Evolutionary conservation across 345 rosid genomes (phyloP).

Genomic region (Cardamine occulta): DNA sequence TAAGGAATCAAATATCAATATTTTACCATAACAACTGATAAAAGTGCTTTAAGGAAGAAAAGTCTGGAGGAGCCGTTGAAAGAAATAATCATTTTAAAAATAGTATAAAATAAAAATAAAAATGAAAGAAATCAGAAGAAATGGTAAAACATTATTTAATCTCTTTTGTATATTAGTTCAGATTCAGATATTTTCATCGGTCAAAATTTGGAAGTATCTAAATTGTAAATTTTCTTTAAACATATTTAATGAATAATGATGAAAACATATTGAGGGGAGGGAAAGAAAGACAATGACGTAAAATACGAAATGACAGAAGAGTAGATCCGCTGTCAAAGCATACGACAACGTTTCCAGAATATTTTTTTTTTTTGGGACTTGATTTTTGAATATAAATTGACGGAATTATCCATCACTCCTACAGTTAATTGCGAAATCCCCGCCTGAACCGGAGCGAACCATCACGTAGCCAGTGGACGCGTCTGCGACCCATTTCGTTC

Average conservation of each 20-base stretch:
- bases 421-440: constrained; percentile 31
- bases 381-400: constrained; percentile 10
- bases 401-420: constrained; percentile 16
- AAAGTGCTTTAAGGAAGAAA: background rate
- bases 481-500: constrained; percentile 34
- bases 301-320: constrained; percentile 33
- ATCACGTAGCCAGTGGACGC: constrained; percentile 26
- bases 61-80: background rate
- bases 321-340: constrained; percentile 39
- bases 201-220: constrained; percentile 7
- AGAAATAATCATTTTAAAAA: background rate
- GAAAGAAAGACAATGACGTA: constrained; percentile 22
- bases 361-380: background rate
- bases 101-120: too few relatives aligned
- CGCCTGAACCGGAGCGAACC: constrained; percentile 30
- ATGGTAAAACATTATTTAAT: background rate
- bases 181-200: background rate
- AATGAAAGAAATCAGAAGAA: background rate
- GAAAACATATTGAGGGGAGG: background rate
- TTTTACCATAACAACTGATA: background rate
- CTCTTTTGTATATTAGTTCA: background rate
- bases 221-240: background rate
- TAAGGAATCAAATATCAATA: background rate
- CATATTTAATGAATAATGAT: background rate
- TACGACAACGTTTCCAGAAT: constrained; percentile 41